Percentiles rank a stretch among this genome's conserved stretches.
Conservation (phyloP, 2,329 filamentous ascomycete genomes). For the Nemania abortiva region DNA sequence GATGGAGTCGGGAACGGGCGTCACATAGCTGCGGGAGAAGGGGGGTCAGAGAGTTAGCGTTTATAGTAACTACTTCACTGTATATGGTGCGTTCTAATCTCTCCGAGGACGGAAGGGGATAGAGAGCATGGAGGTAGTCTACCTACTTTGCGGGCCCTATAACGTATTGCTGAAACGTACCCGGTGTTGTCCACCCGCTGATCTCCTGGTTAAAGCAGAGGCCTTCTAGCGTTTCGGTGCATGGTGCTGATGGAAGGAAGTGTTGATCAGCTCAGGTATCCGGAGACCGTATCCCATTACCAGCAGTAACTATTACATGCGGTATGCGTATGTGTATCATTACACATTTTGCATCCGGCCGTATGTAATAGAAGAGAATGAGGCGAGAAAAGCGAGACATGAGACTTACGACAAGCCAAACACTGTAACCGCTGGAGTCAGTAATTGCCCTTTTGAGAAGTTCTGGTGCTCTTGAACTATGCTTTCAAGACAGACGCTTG, state of each 20-base stretch:
- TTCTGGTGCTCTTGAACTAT: too few species aligned
- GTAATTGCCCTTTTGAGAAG: too few species aligned
- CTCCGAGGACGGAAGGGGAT: too few species aligned
- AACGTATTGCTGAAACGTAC: slow-evolving; percentile 40
- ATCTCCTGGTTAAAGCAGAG: slow-evolving; percentile 37
- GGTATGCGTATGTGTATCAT: not conserved
- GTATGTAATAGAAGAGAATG: not conserved
- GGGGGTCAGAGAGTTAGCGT: slow-evolving; percentile 1
- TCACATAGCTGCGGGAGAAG: slow-evolving; percentile 34
- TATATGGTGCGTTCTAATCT: not conserved
- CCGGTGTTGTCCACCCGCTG: slow-evolving; percentile 39
- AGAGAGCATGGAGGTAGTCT: not conserved
- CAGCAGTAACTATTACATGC: not conserved
- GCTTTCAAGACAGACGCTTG: too few species aligned
- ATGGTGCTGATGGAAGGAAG: slow-evolving; percentile 26
- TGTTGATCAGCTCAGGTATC: slow-evolving; percentile 15
- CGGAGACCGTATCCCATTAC: not conserved
- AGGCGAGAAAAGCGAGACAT: not conserved
- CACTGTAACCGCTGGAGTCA: too few species aligned
- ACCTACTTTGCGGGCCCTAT: slow-evolving; percentile 39
- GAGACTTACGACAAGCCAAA: slow-evolving; percentile 36
- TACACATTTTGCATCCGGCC: too few species aligned
- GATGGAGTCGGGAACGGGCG: slow-evolving; percentile 33
- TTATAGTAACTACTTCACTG: not conserved
- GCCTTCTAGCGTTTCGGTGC: slow-evolving; percentile 34